Base-by-base conservation (phyloP, 2,329 filamentous ascomycete genomes). In the Alternaria gansuensis region DNA sequence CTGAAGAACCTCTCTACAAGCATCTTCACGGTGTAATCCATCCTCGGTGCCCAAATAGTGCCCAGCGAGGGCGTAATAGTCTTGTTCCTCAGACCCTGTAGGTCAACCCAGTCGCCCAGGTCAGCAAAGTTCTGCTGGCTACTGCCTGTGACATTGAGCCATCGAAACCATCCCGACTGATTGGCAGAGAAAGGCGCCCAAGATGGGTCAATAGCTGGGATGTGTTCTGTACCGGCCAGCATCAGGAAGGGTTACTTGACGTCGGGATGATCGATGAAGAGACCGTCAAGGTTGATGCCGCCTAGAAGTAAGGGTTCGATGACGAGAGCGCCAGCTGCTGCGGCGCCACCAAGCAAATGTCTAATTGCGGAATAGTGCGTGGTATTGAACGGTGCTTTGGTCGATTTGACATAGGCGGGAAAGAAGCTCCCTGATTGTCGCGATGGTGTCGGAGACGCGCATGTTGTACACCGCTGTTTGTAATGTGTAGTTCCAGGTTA, bases 91-190 rank as follows among this genome's bases (percentile, higher is more conserved):
- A 62, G 26, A 13, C 63, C 67, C 28, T 65, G 54, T 9, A 69
- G 41, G 51, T 74, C 70, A 1, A 71, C 63, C 66, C 70, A 69
- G 11, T 63, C 41, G 21, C 58, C 54, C 13, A 74, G 17, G 57
- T 74, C 71, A 11, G 62, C 57, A 36, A 65, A 71, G 26, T 71
- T 65, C 14, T 65, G 59, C 51, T 74, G 71, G 14, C 24, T 33
- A 0, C 59, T 54, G 1, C 69, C 65, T 0, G 48, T 60, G 14
- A 72, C 54, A 17, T 62, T 67, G 17, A 69, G 31, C 62, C 63
- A 68, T 17, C 65, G 54, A 40, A 59, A 64, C 70, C 69, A 72
- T 8, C 68, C 69, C 11, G 61, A 57, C 52, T 71, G 66, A 24
- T 63, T 65, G 1, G 40, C 33, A 4, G 60, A 60, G 23, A 74